phyloP scores from a whole-genome alignment of 2,329 filamentous ascomycete genomes.

The Chalaropsis ovoidea region DNA sequence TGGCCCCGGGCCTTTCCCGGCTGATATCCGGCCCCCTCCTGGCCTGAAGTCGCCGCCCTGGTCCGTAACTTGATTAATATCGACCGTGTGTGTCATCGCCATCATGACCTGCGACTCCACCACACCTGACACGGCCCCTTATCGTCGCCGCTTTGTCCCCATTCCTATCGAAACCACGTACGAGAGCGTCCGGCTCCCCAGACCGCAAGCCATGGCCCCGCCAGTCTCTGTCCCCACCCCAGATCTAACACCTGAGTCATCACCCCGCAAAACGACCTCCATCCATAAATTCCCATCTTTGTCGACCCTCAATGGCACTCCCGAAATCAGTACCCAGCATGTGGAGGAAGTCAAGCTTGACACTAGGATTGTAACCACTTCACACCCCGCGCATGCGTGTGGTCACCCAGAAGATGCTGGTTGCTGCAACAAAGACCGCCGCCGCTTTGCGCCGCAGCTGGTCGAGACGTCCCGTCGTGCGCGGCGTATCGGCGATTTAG shows the following conservation, averaged over 20 bases:
- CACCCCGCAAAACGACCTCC: slow-evolving; percentile 34
- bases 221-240: slow-evolving; percentile 42
- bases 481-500: slow-evolving; percentile 54
- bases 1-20: neutral
- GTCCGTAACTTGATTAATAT: too few relatives aligned
- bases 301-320: neutral
- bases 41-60: too few relatives aligned
- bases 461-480: slow-evolving; percentile 69
- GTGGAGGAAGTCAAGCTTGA: slow-evolving; percentile 12
- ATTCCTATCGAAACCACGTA: slow-evolving; percentile 64
- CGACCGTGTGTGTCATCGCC: slow-evolving; percentile 18
- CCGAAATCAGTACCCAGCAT: slow-evolving; percentile 15
- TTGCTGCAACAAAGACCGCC: slow-evolving; percentile 26
- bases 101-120: slow-evolving; percentile 13
- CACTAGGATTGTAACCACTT: neutral
- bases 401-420: neutral
- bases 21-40: neutral
- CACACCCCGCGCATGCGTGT: neutral
- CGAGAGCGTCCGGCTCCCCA: slow-evolving; percentile 43
- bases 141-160: slow-evolving; percentile 53
- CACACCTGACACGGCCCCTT: neutral
- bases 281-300: neutral
- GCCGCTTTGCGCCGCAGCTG: slow-evolving; percentile 64
- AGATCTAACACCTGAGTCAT: slow-evolving; percentile 47
- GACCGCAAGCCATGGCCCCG: slow-evolving; percentile 4